Evolutionary conservation across 139 green algal species (phyloP).

Genomic region (Closterium sp.): DNA sequence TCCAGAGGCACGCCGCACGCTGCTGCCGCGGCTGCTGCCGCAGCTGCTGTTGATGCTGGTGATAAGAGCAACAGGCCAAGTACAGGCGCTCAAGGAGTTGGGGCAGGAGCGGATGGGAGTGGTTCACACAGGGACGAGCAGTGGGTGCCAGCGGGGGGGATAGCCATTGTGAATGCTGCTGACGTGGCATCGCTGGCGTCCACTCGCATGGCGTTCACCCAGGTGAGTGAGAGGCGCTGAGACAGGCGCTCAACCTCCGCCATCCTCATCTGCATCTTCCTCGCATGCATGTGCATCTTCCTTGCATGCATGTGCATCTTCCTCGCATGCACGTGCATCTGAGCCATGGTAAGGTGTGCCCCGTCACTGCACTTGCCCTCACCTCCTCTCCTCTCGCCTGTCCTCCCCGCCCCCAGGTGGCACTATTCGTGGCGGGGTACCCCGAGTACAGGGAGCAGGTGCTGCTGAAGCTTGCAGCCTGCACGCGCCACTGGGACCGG

Average conservation of each 20-base stretch:
- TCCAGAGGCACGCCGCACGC: constrained; percentile 46
- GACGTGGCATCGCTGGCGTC: constrained; percentile 86
- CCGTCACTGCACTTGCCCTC: not conserved
- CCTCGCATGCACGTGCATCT: too few relatives aligned
- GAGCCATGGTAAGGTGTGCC: too few relatives aligned
- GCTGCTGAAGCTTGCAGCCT: constrained; percentile 69
- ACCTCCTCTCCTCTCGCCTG: not conserved
- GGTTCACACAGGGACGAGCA: not conserved
- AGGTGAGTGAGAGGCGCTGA: constrained; percentile 54
- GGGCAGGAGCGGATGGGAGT: not conserved
- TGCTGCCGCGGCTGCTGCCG: too few relatives aligned
- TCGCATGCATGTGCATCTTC: too few relatives aligned
- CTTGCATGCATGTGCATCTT: not conserved
- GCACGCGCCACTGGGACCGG: constrained; percentile 67
- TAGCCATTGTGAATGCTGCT: constrained; percentile 81
- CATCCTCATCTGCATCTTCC: not conserved
- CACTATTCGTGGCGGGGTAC: constrained; percentile 50
- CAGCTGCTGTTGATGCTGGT: too few relatives aligned
- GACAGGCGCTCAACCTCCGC: not conserved
- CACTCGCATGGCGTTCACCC: not conserved
- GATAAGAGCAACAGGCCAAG: too few relatives aligned
- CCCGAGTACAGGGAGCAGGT: constrained; percentile 68
- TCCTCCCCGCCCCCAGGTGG: constrained; percentile 52
- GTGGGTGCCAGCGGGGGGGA: constrained; percentile 58
- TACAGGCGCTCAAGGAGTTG: too few relatives aligned